Evolutionary conservation across 345 rosid species (phyloP).

Genomic region (Salix exigua): DNA sequence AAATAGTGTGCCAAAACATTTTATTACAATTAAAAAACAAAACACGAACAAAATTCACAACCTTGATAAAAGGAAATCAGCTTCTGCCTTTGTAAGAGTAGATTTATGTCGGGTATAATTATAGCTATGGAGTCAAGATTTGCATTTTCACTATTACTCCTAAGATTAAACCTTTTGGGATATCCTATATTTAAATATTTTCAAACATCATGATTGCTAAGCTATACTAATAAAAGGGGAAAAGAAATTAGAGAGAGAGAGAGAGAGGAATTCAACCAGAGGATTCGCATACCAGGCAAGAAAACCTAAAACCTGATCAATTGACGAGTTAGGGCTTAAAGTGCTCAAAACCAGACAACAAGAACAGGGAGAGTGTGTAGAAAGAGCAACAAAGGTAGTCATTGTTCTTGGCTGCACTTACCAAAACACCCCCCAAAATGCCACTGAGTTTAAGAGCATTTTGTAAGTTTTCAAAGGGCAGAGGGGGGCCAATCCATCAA

Average conservation of each 20-base stretch:
- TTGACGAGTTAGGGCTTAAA: background rate
- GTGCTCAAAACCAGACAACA: conserved; percentile 5
- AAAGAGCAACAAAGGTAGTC: background rate
- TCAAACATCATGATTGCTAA: background rate
- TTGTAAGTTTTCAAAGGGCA: background rate
- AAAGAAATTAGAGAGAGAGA: background rate
- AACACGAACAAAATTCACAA: no score
- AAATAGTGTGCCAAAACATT: no score
- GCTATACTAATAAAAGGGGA: no score
- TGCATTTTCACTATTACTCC: background rate
- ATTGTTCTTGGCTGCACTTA: background rate
- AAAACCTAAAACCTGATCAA: background rate
- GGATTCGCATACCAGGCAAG: background rate
- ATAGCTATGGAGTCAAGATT: background rate
- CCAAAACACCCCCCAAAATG: conserved; percentile 1
- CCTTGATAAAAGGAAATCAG: no score
- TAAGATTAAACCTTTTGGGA: background rate
- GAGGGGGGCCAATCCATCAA: background rate
- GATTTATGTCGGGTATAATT: no score
- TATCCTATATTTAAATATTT: background rate
- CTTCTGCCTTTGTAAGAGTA: no score
- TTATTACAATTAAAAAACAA: no score
- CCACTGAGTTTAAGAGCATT: background rate
- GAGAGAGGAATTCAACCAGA: background rate
- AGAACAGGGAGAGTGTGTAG: background rate